Evolutionary conservation across 2,329 filamentous ascomycete species (phyloP), one percentile per base, ranked within the genome.

Genomic region (Pseudocercospora pini-densiflorae): DNA sequence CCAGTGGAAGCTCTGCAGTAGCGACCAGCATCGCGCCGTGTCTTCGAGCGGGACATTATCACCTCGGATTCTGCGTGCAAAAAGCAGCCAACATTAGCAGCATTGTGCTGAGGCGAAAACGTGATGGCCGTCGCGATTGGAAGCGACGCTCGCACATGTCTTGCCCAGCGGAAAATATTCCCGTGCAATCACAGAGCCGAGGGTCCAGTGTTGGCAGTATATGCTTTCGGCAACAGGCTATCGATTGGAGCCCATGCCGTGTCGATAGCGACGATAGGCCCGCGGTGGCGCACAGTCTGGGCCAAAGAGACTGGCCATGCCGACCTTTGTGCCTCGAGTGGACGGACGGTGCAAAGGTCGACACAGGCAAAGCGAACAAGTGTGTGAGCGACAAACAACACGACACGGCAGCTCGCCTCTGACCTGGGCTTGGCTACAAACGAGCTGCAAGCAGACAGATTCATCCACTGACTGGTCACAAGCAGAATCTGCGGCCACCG

Each of bases 101-200:
- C n/a, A 14, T 23, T 27, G 55, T 43, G 55, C 21, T 57, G 63
- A 40, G 43, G 49, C 24, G 36, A 31, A 58, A 58, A 21, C 29
- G 59, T 45, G 54, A 57, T 59, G 21, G 53, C 16, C 21, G 51
- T 24, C 51, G 51, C 51, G 51, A 57, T 66, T 57, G 64, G 61
- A 66, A 67, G 66, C 66, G 66, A 65, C 65, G 68, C 68, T 61
- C 66, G 63, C 61, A 61, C 68, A 63, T 66, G 63, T 64, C 63
- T 63, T 24, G 45, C 31, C 27, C 40, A 54, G 58, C 49, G 58
- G 51, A 63, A 58, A 40, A 40, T 58, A 33, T 36, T 40, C 19
- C 43, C 16, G 43, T 61, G 40, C 24, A 31, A 24, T 40, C 59
- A 49, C 24, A 33, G 43, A 31, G 63, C 49, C 62, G 62, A 68